A percentile compares a stretch with the other conserved stretches of the same genome.
Conservation (phyloP, 2,329 filamentous ascomycete genomes). For the Madurella fahalii region DNA sequence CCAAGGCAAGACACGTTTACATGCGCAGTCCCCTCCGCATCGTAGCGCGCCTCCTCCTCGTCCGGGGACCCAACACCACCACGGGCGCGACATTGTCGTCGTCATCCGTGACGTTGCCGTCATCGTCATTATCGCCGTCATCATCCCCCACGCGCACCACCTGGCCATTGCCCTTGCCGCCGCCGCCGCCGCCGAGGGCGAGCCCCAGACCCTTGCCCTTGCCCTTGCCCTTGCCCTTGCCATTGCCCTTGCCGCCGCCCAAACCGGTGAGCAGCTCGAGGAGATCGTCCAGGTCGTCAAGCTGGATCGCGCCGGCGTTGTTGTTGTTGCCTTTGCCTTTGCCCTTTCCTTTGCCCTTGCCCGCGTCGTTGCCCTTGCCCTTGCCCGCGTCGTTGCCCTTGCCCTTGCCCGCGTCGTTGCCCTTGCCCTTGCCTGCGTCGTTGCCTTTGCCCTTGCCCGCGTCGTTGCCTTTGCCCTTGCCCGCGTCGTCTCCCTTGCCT, state of each 20-base stretch:
- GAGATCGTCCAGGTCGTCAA: too few relatives aligned
- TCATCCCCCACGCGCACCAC: background rate
- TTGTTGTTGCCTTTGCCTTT: background rate
- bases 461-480: too few relatives aligned
- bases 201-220: slow-evolving; percentile 1
- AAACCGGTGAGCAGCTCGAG: too few relatives aligned
- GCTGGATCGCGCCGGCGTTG: background rate
- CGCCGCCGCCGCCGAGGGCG: background rate
- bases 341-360: background rate
- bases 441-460: background rate
- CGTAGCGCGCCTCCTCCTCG: background rate
- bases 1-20: background rate
- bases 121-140: background rate
- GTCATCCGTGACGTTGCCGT: slow-evolving; percentile 5
- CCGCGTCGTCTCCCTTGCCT: background rate
- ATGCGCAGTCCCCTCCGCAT: background rate
- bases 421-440: background rate
- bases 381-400: background rate
- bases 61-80: background rate
- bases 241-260: slow-evolving; percentile 1
- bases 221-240: slow-evolving; percentile 7
- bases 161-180: slow-evolving; percentile 10
- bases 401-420: background rate
- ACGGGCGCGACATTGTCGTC: background rate
- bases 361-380: background rate